Base-by-base conservation (phyloP, 768 basidiomycete species). In the Termitomyces sp. region DNA sequence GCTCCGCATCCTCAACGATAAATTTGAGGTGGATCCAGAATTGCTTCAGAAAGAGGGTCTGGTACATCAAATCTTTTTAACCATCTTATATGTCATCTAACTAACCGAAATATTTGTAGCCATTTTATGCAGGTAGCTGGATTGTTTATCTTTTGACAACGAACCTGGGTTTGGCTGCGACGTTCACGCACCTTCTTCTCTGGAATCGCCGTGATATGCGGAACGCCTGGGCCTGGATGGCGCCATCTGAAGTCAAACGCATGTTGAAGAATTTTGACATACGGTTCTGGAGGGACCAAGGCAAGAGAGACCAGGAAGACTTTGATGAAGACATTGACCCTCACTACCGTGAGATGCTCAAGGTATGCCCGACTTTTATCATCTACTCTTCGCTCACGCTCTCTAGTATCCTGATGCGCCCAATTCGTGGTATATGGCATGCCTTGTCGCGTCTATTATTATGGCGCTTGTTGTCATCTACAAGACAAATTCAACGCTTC, bases 401-500 rank as follows among this genome's bases (percentile, higher is more conserved):
- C 42, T 49, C 61, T 58, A 76, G 74, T 86, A 86, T 67, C 71
- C 81, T 13, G 83, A 85, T 65, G 79, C 76, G 4, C 84, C 83
- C 0, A 81, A 78, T 70, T 81, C 78, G 65, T 85, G 84, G 83
- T 83, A 83, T 61, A 58, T 75, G 1, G 67, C 71, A 22, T 72
- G 79, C 16, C 68, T 84, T 4, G 53, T 71, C 11, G 62, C 78
- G 12, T 72, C 82, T 1, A 74, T 83, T 63, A 71, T 79, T 39
- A 71, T 76, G 36, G 67, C 75, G 12, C 65, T 79, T 30, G 75
- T 77, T 4, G 66, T 78, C 49, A 79, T 79, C 34, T 78, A 79
- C 68, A 79, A 77, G 64, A 73, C 74, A 16, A 66, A 79, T 50
- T 80, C 79, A 5, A 80, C 77, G 0, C 68, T 81, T 34, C 79